phyloP scores from a whole-genome alignment of 139 green algal genomes.

The Mesotaenium endlicherianum region DNA sequence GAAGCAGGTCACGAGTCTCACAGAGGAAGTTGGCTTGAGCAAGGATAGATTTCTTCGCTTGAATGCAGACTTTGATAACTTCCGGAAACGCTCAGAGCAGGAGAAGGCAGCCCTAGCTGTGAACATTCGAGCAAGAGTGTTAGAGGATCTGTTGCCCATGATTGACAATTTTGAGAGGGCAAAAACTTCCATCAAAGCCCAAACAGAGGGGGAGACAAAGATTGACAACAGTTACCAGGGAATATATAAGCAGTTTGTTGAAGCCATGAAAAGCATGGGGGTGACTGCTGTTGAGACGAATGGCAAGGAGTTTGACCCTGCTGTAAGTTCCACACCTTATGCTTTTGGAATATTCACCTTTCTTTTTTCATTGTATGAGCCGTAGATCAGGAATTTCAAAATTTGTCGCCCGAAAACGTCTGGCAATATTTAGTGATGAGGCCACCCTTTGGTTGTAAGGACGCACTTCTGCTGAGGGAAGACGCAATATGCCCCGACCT shows the following conservation, averaged over 20 bases:
- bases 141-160: constrained; percentile 81
- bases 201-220: constrained; percentile 88
- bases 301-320: constrained; percentile 88
- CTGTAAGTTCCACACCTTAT: constrained; percentile 52
- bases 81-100: constrained; percentile 75
- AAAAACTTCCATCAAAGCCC: constrained; percentile 69
- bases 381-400: too few relatives aligned
- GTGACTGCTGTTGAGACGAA: constrained; percentile 78
- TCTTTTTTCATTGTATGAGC: background rate
- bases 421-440: background rate
- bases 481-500: too few relatives aligned
- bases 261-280: constrained; percentile 80
- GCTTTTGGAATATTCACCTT: background rate
- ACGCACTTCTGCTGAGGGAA: background rate
- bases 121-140: constrained; percentile 68
- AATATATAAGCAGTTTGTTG: constrained; percentile 94
- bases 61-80: constrained; percentile 99
- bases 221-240: constrained; percentile 88
- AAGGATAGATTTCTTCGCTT: constrained; percentile 70
- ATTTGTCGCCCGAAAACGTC: background rate
- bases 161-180: constrained; percentile 97
- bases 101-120: constrained; percentile 75
- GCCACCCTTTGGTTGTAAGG: background rate
- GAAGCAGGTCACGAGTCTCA: constrained; percentile 28
- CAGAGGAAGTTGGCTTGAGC: constrained; percentile 12